A percentile compares a stretch with the other conserved stretches of the same genome.
phyloP scores from a whole-genome alignment of 2,329 filamentous ascomycete species.

The Penicillium sp. region DNA sequence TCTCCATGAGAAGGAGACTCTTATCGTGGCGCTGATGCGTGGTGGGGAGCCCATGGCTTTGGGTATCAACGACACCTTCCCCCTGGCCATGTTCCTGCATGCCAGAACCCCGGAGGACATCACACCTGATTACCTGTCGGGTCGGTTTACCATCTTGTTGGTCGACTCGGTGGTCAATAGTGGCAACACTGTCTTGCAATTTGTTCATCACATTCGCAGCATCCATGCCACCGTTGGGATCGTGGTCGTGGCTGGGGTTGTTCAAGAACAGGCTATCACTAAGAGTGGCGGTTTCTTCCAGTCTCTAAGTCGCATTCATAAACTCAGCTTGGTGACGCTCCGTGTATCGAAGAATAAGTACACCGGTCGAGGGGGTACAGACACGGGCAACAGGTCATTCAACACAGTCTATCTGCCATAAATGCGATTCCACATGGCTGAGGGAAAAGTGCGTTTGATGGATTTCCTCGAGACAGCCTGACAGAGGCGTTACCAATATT shows the following conservation, averaged over 20 bases:
- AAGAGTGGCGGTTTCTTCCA: constrained; percentile 11
- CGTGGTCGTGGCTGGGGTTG: constrained; percentile 55
- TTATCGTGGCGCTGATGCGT: constrained; percentile 62
- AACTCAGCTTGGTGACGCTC: constrained; percentile 51
- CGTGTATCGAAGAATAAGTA: constrained; percentile 58
- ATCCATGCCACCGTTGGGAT: constrained; percentile 46
- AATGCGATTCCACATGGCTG: constrained; percentile 8
- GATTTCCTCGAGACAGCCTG: too few relatives aligned
- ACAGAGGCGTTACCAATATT: too few relatives aligned
- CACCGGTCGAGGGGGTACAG: constrained; percentile 51
- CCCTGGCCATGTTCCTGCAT: constrained; percentile 53
- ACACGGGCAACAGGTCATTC: constrained; percentile 27
- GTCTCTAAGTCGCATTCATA: constrained; percentile 21
- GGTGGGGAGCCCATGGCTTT: constrained; percentile 62
- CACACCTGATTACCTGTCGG: constrained; percentile 41
- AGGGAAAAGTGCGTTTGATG: too few relatives aligned
- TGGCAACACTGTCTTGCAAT: constrained; percentile 51
- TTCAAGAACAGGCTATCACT: constrained; percentile 44
- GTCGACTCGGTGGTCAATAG: constrained; percentile 63
- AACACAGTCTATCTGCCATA: not conserved
- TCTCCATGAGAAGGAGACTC: constrained; percentile 47
- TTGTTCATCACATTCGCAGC: constrained; percentile 48
- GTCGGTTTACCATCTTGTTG: constrained; percentile 47
- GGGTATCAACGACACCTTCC: constrained; percentile 56
- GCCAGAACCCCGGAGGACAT: constrained; percentile 44